phyloP scores from a whole-genome alignment of 192 early-diverging fungal genomes.

The Umbelopsis ramanniana region DNA sequence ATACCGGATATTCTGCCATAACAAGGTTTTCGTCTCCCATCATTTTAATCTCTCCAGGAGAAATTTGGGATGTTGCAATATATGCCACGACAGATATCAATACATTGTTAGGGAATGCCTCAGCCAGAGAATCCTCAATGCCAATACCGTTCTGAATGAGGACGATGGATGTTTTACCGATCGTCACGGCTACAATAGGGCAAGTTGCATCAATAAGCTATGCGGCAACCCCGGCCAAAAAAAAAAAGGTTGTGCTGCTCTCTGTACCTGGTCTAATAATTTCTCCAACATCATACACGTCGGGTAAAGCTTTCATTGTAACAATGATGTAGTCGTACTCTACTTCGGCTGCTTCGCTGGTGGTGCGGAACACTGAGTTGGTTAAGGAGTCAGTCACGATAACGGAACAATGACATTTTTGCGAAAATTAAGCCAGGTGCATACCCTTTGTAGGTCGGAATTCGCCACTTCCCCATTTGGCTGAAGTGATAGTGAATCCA shows the following conservation, averaged over 20 bases:
- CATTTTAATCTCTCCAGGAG: constrained; percentile 57
- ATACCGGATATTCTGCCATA: constrained; percentile 43
- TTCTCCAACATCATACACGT: constrained; percentile 57
- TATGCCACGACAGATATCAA: constrained; percentile 66
- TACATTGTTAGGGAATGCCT: constrained; percentile 62
- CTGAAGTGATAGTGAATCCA: constrained; percentile 7
- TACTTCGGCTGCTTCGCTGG: constrained; percentile 43
- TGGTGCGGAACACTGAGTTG: constrained; percentile 36
- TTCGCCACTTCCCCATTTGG: constrained; percentile 15
- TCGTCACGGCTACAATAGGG: neutral
- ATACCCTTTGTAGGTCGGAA: constrained; percentile 4
- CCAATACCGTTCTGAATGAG: constrained; percentile 71
- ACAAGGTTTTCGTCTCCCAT: constrained; percentile 44
- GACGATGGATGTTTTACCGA: constrained; percentile 51
- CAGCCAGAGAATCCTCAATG: constrained; percentile 59
- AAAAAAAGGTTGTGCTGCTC: constrained; percentile 19
- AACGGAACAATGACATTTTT: neutral
- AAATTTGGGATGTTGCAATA: constrained; percentile 64
- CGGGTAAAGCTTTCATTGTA: constrained; percentile 72
- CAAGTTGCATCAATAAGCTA: neutral
- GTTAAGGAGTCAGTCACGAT: no score
- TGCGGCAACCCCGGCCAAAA: neutral
- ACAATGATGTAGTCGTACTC: constrained; percentile 66
- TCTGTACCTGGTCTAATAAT: constrained; percentile 59
- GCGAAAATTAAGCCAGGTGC: neutral